Base-by-base conservation (phyloP, 345 rosid species). In the Stellera chamaejasme region DNA sequence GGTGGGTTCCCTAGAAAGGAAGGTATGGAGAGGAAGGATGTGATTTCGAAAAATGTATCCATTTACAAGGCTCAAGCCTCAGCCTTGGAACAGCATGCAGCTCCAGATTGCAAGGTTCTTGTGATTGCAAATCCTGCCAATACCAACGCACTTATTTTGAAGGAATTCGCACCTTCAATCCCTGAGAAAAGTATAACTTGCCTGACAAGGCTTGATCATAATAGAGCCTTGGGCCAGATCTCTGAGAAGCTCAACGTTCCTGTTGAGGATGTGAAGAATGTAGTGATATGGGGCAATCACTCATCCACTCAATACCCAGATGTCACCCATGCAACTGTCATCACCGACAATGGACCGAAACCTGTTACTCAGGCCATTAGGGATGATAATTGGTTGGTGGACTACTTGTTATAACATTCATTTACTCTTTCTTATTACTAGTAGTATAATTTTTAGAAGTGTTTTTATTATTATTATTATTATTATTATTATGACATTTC, bases 271-370 rank as follows among this genome's bases (percentile, higher is more conserved):
- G 85, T 88, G 49, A 91, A 79, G 70, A 91, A 91, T 39, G 80
- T 79, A 3, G 75, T 82, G 58, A 70, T 91, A 13, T 88, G 96
- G 93, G 96, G 96, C 13, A 87, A 87, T 65, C 98, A 91, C 66
- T 91, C 91, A n/a, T 81, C 94, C 16, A 85, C 96, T 47, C 98
- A 87, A 42, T 85, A 85, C 61, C 98, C 98, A 19, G 98, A 91
- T 66, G 83, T 64, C 57, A 85, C 73, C 49, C 96, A 91, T 19
- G 90, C 90, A 11, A 77, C 74, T 25, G 81, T 77, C 42, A 48
- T 52, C 54, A 66, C 74, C 36, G 45, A 65, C 55, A 76, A 44
- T 2, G 80, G 79, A 43, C 81, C 78, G 42, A 75, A 62, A 50
- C 58, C 82, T 53, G 72, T 77, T 8, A 72, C 72, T 67, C 80